Base-by-base conservation (phyloP, 257 asterid species). In the Penstemon eatonii region DNA sequence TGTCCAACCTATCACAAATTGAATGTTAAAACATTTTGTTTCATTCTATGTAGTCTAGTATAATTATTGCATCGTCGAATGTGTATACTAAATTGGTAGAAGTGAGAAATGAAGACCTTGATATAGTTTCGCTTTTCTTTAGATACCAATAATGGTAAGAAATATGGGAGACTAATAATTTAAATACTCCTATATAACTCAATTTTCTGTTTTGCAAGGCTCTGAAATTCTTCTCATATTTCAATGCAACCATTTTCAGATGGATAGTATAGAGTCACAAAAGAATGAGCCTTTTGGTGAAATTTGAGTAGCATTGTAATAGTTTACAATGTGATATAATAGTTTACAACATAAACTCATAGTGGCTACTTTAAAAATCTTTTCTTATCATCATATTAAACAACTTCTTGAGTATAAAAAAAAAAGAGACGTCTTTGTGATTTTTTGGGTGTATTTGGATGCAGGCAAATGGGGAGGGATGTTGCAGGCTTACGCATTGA, bases 391-490 rank as follows among this genome's bases (percentile, higher is more conserved):
- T 49, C 8, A 15, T 57, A 10, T 25, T 8, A n/a, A 53, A 6
- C 13, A 38, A 43, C 39, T 15, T 61, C 4, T 44, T 11, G 11
- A 5, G 11, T 6, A 45, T 25, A 6, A 39, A 46, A 19, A 15
- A 15, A 25, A 10, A 42, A 54, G 43, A 3, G 39, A 25, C 12
- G 40, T 52, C 47, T 56, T 55, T 69, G 56, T 57, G 58, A 40
- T 72, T 55, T 59, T 40, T 55, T 52, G 39, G 11, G 38, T 66
- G 67, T 36, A 44, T 5, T 73, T 59, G 13, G 45, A 4, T 75
- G 82, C 81, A 78, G 87, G 78, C 45, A 62, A 71, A 85, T 85
- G 90, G 90, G 83, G 77, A 85, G 87, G 76, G 87, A 82, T 58
- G 56, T 82, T 56, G 33, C 87, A 44, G 87, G 86, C 54, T 60